Evolutionary conservation across 2,329 filamentous ascomycete species (phyloP), one percentile per base, ranked within the genome.

Genomic region (Cyphellophora europaea): DNA sequence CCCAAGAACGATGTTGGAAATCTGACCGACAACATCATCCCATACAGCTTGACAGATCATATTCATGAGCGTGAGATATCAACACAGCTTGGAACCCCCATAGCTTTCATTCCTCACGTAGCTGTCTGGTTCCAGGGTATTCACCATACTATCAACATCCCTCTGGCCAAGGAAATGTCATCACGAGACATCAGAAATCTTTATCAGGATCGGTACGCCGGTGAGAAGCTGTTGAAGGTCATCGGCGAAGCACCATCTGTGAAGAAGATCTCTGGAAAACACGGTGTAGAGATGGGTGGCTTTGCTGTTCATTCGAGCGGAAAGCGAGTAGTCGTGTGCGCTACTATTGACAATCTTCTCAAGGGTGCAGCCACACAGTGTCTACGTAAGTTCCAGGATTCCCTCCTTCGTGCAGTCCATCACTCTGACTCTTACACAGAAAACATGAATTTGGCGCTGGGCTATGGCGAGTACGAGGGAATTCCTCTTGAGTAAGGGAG

Each of bases 61-160:
- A 84, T 96, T 43, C 91, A 96, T 64, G 91, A 98, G 69, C 77
- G 75, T 30, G 91, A 96, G 59, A 91, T 96, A 45, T 81, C 79
- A 54, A 56, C 65, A 34, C 87, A 93, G 55, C 73, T 96, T 8
- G 82, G 79, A 32, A 70, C 66, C 11, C 64, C 74, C 12, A 78
- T 93, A 8, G 82, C 79, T 5, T 98, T 98, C 56, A 82, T 91
- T 38, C 91, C 91, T 5, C 91, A 96, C 58, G 88, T 94, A 15
- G 85, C 87, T n/a, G 77, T 82, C 11, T 96, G 87, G 89, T 96
- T 96, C 74, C 82, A 93, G 55, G 89, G 89, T 45, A 96, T 96
- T 49, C 79, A 85, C 66, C 83, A 88, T 61, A 89, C 87, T 25
- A 88, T 96, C 59, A 87, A 78, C 54, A 84, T 96, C 32, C 89